A percentile compares a stretch with the other conserved stretches of the same genome.
Evolutionary conservation across 2,329 filamentous ascomycete genomes (phyloP).

Genomic region (Magnaporthales sp.): DNA sequence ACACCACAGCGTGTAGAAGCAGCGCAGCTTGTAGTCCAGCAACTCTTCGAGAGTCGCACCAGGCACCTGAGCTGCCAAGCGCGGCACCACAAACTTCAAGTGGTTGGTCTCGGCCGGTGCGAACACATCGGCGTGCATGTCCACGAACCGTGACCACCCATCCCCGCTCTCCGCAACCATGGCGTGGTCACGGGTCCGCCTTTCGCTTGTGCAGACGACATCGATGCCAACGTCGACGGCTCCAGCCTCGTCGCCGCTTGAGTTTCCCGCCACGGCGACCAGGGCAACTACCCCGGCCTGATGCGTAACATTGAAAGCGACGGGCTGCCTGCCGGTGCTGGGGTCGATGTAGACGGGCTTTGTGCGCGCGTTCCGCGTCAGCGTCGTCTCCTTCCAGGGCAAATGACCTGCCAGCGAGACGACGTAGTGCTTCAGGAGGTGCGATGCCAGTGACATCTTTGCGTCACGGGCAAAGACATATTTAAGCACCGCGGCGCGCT

Average conservation of each 20-base stretch:
- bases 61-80: constrained; percentile 17
- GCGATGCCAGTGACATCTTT: constrained; percentile 64
- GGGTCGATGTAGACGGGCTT: constrained; percentile 45
- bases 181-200: constrained; percentile 51
- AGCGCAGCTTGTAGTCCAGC: constrained; percentile 54
- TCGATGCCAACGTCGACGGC: constrained; percentile 56
- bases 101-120: constrained; percentile 50
- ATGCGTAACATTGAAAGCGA: constrained; percentile 70
- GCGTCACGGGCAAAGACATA: constrained; percentile 65
- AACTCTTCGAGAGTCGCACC: constrained; percentile 23
- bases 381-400: constrained; percentile 49
- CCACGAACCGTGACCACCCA: constrained; percentile 60
- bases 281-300: constrained; percentile 68
- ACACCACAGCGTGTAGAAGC: constrained; percentile 73
- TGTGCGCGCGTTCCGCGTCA: constrained; percentile 45
- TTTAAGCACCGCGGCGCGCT: constrained; percentile 47
- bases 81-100: constrained; percentile 41
- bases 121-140: constrained; percentile 65
- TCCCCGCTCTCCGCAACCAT: constrained; percentile 37
- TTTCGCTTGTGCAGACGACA: constrained; percentile 66
- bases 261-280: constrained; percentile 41
- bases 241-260: constrained; percentile 3
- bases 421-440: constrained; percentile 64
- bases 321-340: constrained; percentile 34
- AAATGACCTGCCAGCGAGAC: constrained; percentile 46